Evolutionary conservation across 106 monocot genomes (phyloP).

Genomic region (Cymbidium sinense): DNA sequence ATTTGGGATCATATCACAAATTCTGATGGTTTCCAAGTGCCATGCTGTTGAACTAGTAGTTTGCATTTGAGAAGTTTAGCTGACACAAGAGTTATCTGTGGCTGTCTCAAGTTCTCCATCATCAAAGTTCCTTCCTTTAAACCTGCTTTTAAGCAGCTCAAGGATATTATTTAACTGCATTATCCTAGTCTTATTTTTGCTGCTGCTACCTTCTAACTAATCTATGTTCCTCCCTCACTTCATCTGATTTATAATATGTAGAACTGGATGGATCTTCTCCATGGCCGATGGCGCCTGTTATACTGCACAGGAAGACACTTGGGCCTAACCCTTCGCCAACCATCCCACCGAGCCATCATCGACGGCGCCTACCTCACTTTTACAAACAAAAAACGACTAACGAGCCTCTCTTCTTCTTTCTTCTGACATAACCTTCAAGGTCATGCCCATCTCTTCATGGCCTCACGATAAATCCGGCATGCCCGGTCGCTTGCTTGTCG

Average conservation of each 20-base stretch:
- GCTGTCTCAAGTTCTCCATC: no score
- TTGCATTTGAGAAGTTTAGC: no score
- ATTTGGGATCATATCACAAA: no score
- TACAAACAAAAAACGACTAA: conserved; percentile 14
- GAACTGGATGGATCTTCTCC: conserved; percentile 66
- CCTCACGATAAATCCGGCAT: conserved; percentile 83
- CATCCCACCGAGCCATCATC: conserved; percentile 57
- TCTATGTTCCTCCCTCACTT: background rate
- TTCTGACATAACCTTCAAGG: conserved; percentile 63
- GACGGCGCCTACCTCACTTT: conserved; percentile 51
- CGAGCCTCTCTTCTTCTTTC: conserved; percentile 18
- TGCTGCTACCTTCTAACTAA: background rate
- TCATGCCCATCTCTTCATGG: conserved; percentile 61
- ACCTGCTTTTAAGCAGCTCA: background rate
- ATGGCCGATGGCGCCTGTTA: conserved; percentile 86
- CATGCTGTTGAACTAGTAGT: no score
- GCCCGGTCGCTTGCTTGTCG: conserved; percentile 31
- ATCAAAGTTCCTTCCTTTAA: no score
- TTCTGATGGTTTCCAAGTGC: no score
- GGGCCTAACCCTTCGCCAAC: conserved; percentile 81
- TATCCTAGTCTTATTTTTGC: background rate
- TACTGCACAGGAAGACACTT: conserved; percentile 89
- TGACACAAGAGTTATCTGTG: no score
- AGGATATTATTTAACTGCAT: background rate
- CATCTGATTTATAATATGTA: conserved; percentile 13